Evolutionary conservation across 148 eudicot species (phyloP), one percentile per base, ranked within the genome.

Genomic region (Bassia scoparia): DNA sequence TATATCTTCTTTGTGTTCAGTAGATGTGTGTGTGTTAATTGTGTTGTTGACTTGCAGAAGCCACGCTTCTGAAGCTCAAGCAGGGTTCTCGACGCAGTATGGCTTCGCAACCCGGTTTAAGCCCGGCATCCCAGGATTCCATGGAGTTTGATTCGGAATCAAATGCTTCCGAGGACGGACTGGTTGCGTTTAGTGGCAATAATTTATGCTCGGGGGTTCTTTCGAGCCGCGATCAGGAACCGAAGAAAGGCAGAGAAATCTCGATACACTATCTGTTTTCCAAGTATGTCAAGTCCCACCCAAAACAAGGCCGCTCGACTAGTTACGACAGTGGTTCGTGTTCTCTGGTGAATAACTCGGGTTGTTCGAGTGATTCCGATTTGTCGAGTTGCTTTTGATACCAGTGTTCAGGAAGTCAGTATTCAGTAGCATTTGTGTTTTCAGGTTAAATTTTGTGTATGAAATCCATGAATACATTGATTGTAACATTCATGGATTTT

Each of bases 1-100:
- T n/a, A n/a, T n/a, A n/a, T n/a, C n/a, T n/a, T n/a, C n/a, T n/a
- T n/a, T n/a, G n/a, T n/a, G n/a, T n/a, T n/a, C n/a, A n/a, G n/a
- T n/a, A n/a, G n/a, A n/a, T n/a, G n/a, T n/a, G n/a, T n/a, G n/a
- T n/a, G n/a, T n/a, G n/a, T 37, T 37, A 3, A 3, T 37, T 7
- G 7, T 41, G 16, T 33, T 62, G n/a, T 68, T 80, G 76, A 58
- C n/a, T n/a, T 86, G 83, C 64, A 90, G 91, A 88, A 74, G 71
- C 87, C 7, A 90, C 96, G 27, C 81, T 90, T n/a, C 53, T 80
- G 86, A 90, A 86, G 87, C 88, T 90, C 30, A 86, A 84, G 74
- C 84, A 83, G 71, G 96, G 96, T 12, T 83, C 91, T 60, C 85
- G 48, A 18, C 87, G 75, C 9, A 64, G 75, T 81, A 59, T 30